These are phyloP conservation scores for Camelina hispida DNA, from an alignment of 345 rosid genomes.

Conservation along the genomic window DNA sequence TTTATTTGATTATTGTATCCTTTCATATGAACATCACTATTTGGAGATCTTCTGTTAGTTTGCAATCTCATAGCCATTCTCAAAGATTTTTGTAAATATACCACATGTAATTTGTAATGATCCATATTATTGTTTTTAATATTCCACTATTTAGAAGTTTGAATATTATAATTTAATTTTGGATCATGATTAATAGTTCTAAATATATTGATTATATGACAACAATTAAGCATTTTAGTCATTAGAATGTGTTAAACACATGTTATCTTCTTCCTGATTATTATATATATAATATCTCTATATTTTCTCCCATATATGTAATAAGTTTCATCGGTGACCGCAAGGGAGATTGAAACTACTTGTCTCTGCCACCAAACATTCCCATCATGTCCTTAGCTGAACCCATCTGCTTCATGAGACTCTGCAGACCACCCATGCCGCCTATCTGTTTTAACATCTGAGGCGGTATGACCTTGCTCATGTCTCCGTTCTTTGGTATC, in stretches of 20 bases:
- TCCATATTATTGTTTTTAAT: neutral
- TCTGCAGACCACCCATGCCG: constrained; percentile 89
- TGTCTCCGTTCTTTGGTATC: constrained; percentile 82
- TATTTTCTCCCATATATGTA: neutral
- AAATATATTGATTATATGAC: neutral
- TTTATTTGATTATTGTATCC: no score
- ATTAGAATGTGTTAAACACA: neutral
- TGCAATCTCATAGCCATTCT: no score
- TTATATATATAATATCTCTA: no score
- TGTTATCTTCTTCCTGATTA: no score
- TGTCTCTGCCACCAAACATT: constrained; percentile 75
- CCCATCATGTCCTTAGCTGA: constrained; percentile 90
- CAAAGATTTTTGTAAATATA: no score
- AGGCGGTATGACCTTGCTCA: constrained; percentile 85
- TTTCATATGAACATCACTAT: no score
- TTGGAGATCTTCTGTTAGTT: no score
- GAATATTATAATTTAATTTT: no score
- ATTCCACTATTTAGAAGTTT: neutral
- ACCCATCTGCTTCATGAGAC: constrained; percentile 89
- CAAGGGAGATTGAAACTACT: constrained; percentile 31
- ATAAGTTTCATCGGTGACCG: neutral
- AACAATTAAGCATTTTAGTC: neutral
- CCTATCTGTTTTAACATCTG: constrained; percentile 88
- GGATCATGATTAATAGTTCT: no score
- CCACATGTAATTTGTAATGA: no score